These are phyloP conservation scores for Cytospora paraplurivora DNA, from an alignment of 2,329 filamentous ascomycete species.

Conservation along the genomic window DNA sequence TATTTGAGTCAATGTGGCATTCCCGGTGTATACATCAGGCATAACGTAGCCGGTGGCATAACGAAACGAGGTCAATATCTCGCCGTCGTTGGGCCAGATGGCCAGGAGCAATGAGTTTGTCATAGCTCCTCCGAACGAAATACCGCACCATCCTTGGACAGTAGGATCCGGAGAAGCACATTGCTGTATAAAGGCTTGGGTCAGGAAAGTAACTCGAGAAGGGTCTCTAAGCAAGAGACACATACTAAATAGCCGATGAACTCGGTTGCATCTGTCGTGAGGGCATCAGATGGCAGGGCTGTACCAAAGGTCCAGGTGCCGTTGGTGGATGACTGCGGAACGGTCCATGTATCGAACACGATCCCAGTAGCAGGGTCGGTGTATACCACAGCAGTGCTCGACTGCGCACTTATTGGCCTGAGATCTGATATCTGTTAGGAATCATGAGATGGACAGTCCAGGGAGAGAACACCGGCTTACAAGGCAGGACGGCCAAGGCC, in stretches of 20 bases:
- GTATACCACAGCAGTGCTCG: slow-evolving; percentile 38
- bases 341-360: slow-evolving; percentile 52
- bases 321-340: slow-evolving; percentile 40
- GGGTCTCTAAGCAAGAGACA: slow-evolving; percentile 21
- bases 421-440: slow-evolving; percentile 7
- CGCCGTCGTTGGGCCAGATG: slow-evolving; percentile 51
- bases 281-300: slow-evolving; percentile 48
- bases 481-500: slow-evolving; percentile 12
- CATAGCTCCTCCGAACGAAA: slow-evolving; percentile 56
- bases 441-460: neutral
- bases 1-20: slow-evolving; percentile 59
- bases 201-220: neutral
- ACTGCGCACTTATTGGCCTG: slow-evolving; percentile 31
- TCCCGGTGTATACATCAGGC: slow-evolving; percentile 58
- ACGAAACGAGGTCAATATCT: slow-evolving; percentile 55
- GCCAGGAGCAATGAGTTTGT: slow-evolving; percentile 55
- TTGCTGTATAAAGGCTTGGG: slow-evolving; percentile 39
- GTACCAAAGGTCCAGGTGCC: slow-evolving; percentile 47
- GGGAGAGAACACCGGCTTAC: slow-evolving; percentile 6
- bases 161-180: slow-evolving; percentile 42
- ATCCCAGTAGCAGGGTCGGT: slow-evolving; percentile 53
- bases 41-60: slow-evolving; percentile 55
- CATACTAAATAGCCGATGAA: slow-evolving; percentile 57
- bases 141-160: slow-evolving; percentile 54
- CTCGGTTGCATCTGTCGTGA: slow-evolving; percentile 48